Conservation (phyloP, 805 yeast species). For the Lipomyces orientalis region DNA sequence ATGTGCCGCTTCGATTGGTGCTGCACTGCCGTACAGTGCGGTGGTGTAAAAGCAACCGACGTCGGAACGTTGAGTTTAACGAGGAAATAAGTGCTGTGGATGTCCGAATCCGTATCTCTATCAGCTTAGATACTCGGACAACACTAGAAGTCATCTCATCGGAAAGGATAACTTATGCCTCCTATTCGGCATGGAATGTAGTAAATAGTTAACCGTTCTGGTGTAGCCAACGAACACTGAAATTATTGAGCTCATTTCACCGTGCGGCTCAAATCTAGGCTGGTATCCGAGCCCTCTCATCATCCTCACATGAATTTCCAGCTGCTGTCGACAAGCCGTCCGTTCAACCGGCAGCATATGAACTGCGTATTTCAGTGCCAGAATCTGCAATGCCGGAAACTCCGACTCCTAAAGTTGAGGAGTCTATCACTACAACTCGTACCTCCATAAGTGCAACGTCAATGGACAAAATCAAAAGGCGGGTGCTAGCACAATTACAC, state of each 20-base stretch:
- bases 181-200: background rate
- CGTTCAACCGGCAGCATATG: background rate
- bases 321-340: background rate
- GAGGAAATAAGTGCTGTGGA: background rate
- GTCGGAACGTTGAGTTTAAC: background rate
- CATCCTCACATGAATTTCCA: background rate
- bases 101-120: background rate
- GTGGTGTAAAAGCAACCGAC: background rate
- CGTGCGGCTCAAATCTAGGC: background rate
- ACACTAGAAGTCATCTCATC: background rate
- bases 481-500: slow-evolving; percentile 29
- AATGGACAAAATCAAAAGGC: slow-evolving; percentile 18
- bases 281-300: too few relatives aligned
- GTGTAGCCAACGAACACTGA: background rate
- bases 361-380: background rate
- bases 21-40: background rate
- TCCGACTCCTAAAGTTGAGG: background rate
- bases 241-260: background rate
- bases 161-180: background rate
- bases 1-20: background rate
- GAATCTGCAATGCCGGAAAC: background rate
- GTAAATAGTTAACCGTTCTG: background rate
- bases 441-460: background rate
- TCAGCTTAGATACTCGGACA: background rate
- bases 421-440: background rate